These are phyloP conservation scores for Abrus pulchellus DNA, from an alignment of 306 rosid species.

Conservation along the genomic window DNA sequence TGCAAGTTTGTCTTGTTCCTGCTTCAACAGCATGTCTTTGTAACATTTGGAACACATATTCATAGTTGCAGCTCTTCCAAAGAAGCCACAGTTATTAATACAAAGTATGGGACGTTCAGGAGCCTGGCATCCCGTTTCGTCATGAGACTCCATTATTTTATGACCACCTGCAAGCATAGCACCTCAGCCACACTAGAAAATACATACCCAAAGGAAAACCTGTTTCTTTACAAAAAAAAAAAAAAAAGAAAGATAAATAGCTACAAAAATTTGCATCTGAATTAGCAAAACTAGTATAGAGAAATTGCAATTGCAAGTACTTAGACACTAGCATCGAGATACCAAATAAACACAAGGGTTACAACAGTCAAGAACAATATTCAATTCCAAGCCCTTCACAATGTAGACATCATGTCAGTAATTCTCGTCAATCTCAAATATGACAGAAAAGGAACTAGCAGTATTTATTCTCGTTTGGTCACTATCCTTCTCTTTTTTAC, in stretches of 20 bases:
- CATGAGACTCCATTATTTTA: conserved; percentile 75
- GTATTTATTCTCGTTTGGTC: neutral
- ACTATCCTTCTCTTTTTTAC: neutral
- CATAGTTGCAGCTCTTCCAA: conserved; percentile 83
- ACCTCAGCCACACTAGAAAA: neutral
- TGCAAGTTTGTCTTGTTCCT: conserved; percentile 73
- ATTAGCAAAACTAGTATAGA: neutral
- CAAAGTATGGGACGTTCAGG: conserved; percentile 78
- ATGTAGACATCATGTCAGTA: conserved; percentile 10
- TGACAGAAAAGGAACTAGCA: conserved; percentile 7
- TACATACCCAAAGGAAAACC: neutral
- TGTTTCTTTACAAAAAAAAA: neutral
- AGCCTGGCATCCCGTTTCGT: conserved; percentile 69
- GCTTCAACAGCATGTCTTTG: conserved; percentile 75
- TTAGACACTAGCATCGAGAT: neutral
- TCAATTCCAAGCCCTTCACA: neutral
- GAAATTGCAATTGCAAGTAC: conserved; percentile 1
- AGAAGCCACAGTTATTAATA: conserved; percentile 80
- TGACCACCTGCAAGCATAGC: conserved; percentile 54
- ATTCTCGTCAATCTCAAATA: conserved; percentile 4
- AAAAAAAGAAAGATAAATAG: neutral
- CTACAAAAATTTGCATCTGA: neutral
- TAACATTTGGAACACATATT: conserved; percentile 90
- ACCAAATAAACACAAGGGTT: conserved; percentile 27
- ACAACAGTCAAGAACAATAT: neutral